Evolutionary conservation across 495 filamentous ascomycete genomes (phyloP).

Genomic region (Aspergillus heteromorphus): DNA sequence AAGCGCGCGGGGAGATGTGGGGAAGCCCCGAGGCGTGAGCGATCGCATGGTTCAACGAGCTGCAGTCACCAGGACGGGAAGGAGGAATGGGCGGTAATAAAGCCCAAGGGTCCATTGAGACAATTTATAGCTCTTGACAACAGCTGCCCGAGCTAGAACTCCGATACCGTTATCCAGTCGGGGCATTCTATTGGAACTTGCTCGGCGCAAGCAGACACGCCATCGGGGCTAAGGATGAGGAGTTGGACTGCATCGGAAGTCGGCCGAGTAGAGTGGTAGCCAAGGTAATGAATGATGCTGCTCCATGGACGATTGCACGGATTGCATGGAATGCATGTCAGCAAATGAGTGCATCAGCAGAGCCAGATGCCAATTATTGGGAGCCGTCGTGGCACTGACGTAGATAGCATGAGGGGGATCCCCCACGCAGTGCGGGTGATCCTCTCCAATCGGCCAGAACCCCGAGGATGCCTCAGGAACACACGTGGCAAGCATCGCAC

Average conservation of each 20-base stretch:
- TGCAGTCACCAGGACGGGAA: background rate
- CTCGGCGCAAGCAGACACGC: slow-evolving; percentile 6
- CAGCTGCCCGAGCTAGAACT: background rate
- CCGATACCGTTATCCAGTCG: background rate
- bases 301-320: too few relatives aligned
- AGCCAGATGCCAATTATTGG: too few relatives aligned
- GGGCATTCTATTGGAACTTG: background rate
- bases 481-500: too few relatives aligned
- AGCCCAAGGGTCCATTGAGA: background rate
- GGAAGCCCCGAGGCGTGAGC: slow-evolving; percentile 21
- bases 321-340: too few relatives aligned
- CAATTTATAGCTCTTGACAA: background rate
- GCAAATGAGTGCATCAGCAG: too few relatives aligned
- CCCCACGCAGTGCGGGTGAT: too few relatives aligned
- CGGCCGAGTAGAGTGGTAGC: slow-evolving; percentile 20
- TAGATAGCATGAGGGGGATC: too few relatives aligned
- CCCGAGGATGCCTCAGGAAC: too few relatives aligned
- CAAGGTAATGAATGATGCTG: too few relatives aligned
- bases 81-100: background rate
- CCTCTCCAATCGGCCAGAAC: too few relatives aligned
- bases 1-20: slow-evolving; percentile 24
- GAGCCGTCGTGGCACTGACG: too few relatives aligned
- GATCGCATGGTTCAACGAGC: slow-evolving; percentile 20
- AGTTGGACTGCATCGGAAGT: slow-evolving; percentile 23
- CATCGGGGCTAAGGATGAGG: slow-evolving; percentile 17